A percentile compares a stretch with the other conserved stretches of the same genome.
phyloP scores from a whole-genome alignment of 1,284 basidiomycete species.

The Sporisorium sorghi region DNA sequence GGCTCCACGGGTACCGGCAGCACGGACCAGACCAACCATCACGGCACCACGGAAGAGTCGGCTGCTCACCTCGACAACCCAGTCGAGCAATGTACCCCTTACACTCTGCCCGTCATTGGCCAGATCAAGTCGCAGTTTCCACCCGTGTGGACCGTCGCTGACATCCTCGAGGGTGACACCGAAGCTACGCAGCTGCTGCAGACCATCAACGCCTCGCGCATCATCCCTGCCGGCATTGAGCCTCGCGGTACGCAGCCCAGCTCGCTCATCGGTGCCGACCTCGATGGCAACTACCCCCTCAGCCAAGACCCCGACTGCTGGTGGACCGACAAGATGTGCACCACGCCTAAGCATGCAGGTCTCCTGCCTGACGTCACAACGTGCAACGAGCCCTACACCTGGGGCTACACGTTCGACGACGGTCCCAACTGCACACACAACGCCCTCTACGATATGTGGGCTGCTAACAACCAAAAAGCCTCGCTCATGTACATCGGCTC shows the following conservation, averaged over 20 bases:
- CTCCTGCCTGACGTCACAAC: conserved; percentile 69
- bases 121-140: conserved; percentile 42
- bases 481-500: conserved; percentile 72
- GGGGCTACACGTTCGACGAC: conserved; percentile 73
- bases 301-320: conserved; percentile 56
- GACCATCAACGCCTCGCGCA: conserved; percentile 56
- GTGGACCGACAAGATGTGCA: conserved; percentile 57
- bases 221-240: conserved; percentile 63
- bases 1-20: not conserved
- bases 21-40: not conserved
- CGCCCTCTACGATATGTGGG: conserved; percentile 72
- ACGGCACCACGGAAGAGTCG: conserved; percentile 31
- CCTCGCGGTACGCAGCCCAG: conserved; percentile 61
- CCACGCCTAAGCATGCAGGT: conserved; percentile 55
- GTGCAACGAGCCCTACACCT: conserved; percentile 71
- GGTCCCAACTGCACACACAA: conserved; percentile 71
- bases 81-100: conserved; percentile 39
- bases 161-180: conserved; percentile 67
- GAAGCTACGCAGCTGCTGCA: conserved; percentile 63
- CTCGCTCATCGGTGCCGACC: conserved; percentile 9
- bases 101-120: conserved; percentile 38
- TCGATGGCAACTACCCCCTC: conserved; percentile 16
- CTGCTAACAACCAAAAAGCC: conserved; percentile 71
- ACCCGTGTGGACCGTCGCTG: conserved; percentile 66
- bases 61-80: conserved; percentile 25